phyloP scores from a whole-genome alignment of 31 red algal species.

The Asparagopsis taxiformis region DNA sequence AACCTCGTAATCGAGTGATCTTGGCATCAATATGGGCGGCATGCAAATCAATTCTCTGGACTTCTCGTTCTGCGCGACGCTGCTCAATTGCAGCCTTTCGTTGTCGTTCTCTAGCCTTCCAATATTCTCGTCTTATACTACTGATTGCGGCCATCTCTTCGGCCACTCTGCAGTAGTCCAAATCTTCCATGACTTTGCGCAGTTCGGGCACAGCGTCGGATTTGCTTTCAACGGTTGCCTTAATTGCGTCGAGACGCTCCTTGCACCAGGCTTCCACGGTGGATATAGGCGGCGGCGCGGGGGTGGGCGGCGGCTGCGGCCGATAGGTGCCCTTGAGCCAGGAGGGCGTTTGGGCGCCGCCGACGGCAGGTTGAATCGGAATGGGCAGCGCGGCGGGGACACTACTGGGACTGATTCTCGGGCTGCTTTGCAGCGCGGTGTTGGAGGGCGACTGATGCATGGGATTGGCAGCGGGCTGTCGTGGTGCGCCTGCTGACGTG shows the following conservation, averaged over 20 bases:
- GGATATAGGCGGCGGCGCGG: background rate
- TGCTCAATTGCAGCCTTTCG: slow-evolving; percentile 16
- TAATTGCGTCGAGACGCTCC: slow-evolving; percentile 20
- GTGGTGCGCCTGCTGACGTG: too few relatives aligned
- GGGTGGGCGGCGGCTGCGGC: slow-evolving; percentile 31
- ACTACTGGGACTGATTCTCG: slow-evolving; percentile 1
- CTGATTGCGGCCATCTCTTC: slow-evolving; percentile 23
- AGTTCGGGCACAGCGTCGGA: slow-evolving; percentile 35
- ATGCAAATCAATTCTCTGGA: slow-evolving; percentile 35
- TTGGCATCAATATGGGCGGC: slow-evolving; percentile 53
- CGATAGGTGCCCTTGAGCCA: slow-evolving; percentile 54
- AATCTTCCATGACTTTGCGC: slow-evolving; percentile 37
- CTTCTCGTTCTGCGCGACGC: slow-evolving; percentile 28
- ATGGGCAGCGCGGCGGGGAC: slow-evolving; percentile 1
- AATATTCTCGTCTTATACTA: slow-evolving; percentile 36
- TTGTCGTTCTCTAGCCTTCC: slow-evolving; percentile 35
- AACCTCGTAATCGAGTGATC: slow-evolving; percentile 38
- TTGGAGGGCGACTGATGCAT: too few relatives aligned
- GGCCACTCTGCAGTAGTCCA: slow-evolving; percentile 23
- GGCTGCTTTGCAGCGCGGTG: background rate
- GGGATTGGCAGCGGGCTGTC: too few relatives aligned
- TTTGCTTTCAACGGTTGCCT: slow-evolving; percentile 35
- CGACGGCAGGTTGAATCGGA: background rate
- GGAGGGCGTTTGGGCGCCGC: slow-evolving; percentile 33
- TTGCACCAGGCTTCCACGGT: slow-evolving; percentile 42